A percentile compares a stretch with the other conserved stretches of the same genome.
phyloP scores from a whole-genome alignment of 106 monocot species.

The Allium cepa region DNA sequence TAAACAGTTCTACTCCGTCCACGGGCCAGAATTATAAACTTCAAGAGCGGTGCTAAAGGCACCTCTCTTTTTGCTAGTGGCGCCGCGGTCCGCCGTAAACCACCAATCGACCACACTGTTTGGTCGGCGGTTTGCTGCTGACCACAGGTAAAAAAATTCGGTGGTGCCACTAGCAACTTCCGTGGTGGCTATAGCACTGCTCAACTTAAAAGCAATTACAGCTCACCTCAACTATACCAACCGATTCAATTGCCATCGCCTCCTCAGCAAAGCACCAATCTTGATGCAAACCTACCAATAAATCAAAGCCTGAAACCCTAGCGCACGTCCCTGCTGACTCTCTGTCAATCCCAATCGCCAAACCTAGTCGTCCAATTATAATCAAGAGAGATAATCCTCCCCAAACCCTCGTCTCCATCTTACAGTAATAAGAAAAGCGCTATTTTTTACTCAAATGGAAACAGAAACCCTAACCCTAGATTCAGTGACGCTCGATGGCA shows the following conservation, averaged over 20 bases:
- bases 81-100: too few species aligned
- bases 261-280: slow-evolving; percentile 8
- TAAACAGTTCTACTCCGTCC: too few species aligned
- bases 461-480: slow-evolving; percentile 13
- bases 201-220: too few species aligned
- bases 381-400: slow-evolving; percentile 7
- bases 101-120: too few species aligned
- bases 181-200: too few species aligned
- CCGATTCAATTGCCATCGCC: not conserved
- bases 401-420: slow-evolving; percentile 13
- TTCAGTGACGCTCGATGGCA: not conserved
- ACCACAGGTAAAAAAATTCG: not conserved
- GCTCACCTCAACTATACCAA: slow-evolving; percentile 8
- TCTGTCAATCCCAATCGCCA: not conserved
- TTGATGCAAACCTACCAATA: slow-evolving; percentile 7
- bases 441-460: not conserved
- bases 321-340: slow-evolving; percentile 11
- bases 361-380: not conserved
- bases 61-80: too few species aligned
- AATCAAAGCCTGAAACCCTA: slow-evolving; percentile 12
- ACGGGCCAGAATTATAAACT: too few species aligned
- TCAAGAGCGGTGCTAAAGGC: too few species aligned
- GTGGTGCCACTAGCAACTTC: too few species aligned
- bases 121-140: not conserved
- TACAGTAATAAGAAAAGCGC: not conserved